A percentile compares a stretch with the other conserved stretches of the same genome.
Conservation (phyloP, 2,329 filamentous ascomycete genomes). For the Emergomyces pasteurianus region DNA sequence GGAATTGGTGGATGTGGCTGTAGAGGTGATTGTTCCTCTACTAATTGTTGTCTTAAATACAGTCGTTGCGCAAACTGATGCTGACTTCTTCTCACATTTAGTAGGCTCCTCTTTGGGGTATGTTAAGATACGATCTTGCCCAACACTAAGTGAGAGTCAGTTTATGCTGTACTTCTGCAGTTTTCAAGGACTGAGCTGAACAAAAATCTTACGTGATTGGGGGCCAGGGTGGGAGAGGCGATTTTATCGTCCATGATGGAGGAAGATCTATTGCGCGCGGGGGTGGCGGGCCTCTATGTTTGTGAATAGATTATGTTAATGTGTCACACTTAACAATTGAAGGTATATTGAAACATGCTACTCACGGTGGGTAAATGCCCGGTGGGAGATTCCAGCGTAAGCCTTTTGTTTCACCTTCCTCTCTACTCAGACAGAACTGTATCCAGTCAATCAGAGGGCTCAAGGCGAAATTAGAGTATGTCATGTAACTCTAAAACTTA, state of each 20-base stretch:
- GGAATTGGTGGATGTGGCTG: neutral
- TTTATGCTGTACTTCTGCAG: neutral
- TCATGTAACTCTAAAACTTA: neutral
- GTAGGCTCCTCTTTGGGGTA: constrained; percentile 1
- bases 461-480: neutral
- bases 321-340: neutral
- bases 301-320: neutral
- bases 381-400: constrained; percentile 1
- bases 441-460: neutral
- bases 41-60: neutral
- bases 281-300: neutral
- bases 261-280: neutral
- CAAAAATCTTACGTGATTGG: neutral
- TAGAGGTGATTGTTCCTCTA: neutral
- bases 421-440: neutral
- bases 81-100: neutral
- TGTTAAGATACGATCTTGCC: neutral
- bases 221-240: neutral
- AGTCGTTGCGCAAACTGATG: neutral
- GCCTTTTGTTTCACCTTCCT: neutral
- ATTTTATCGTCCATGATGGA: neutral
- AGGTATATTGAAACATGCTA: neutral
- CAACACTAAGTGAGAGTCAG: neutral
- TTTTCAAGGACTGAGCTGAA: neutral
- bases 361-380: neutral